A percentile compares a stretch with the other conserved stretches of the same genome.
Evolutionary conservation across 306 rosid genomes (phyloP).

Genomic region (Dalbergia cochinchinensis): DNA sequence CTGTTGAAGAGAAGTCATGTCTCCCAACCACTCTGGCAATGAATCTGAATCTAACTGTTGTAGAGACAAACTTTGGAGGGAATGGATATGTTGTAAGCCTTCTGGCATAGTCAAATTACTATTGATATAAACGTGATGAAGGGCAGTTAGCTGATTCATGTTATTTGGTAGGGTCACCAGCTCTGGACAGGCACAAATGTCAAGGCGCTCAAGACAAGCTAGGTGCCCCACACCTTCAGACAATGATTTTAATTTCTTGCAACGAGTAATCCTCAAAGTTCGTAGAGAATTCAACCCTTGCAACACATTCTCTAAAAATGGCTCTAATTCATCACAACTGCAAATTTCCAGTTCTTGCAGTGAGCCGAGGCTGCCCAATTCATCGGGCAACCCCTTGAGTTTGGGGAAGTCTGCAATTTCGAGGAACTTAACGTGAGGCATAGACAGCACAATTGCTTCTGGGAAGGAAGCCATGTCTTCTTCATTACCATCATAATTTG

Average conservation of each 20-base stretch:
- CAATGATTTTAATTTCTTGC: not conserved
- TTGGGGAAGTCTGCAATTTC: fast-evolving
- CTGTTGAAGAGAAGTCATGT: constrained; percentile 4
- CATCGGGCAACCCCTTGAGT: not conserved
- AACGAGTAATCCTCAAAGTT: fast-evolving
- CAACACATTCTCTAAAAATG: not conserved
- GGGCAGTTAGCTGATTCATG: constrained; percentile 26
- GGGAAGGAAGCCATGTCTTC: not conserved
- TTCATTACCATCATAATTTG: too few species aligned
- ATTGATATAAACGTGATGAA: fast-evolving
- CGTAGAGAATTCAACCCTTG: constrained; percentile 12
- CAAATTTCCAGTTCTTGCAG: not conserved
- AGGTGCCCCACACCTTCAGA: constrained; percentile 22
- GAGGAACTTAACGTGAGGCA: not conserved
- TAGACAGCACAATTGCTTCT: not conserved
- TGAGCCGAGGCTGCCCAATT: not conserved
- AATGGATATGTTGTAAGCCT: too few species aligned
- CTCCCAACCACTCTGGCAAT: constrained; percentile 26
- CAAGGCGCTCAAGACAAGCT: not conserved
- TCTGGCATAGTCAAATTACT: not conserved
- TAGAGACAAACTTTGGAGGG: too few species aligned
- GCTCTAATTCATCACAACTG: not conserved
- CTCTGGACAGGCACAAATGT: not conserved
- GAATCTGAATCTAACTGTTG: not conserved
- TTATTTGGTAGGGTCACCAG: not conserved